Base-by-base conservation (phyloP, 164 flowering plant species). In the Litsea cubeba region DNA sequence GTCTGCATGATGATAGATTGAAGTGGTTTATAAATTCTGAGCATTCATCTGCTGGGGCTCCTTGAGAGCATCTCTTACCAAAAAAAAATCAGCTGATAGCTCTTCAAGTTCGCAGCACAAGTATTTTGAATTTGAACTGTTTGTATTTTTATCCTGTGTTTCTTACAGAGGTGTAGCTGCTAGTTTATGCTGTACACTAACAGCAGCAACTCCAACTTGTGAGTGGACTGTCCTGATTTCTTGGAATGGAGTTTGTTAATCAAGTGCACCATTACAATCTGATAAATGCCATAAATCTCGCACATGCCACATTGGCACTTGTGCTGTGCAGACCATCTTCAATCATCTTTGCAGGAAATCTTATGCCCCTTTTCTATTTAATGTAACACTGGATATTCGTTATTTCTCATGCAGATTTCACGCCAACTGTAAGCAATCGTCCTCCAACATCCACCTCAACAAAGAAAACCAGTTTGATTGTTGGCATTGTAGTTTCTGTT, bases 151-250 rank as follows among this genome's bases (percentile, higher is more conserved):
- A 18, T 54, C 58, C 58, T 14, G 15, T 54, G 15, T 54, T 54
- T 15, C 20, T 12, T 14, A 54, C n/a, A 54, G n/a, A 54, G 5
- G 17, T 54, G n/a, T 12, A 17, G 20, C 58, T 54, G 15, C 58
- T 54, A 63, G 80, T 83, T 76, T 81, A 91, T 50, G 98, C 90
- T 70, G 79, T 91, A 54, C 94, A 91, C 82, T 84, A 90, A 14
- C 89, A 87, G 74, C 90, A 95, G 97, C 90, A 3, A 28, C 30
- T 28, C 4, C 30, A 28, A 28, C 91, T 82, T 97, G 95, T 63
- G 90, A 91, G 74, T 95, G 98, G 70, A 91, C 97, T 50, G 89
- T 91, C 74, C 90, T 94, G 80, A 84, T 88, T 51, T 96, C 98
- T 75, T 5, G 0, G 22, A 87, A 81, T 82, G 93, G 92, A 25